Percentiles rank a stretch among this genome's conserved stretches.
These are phyloP conservation scores for Pleurotus tuoliensis DNA, from an alignment of 768 basidiomycete genomes.

Conservation along the genomic window DNA sequence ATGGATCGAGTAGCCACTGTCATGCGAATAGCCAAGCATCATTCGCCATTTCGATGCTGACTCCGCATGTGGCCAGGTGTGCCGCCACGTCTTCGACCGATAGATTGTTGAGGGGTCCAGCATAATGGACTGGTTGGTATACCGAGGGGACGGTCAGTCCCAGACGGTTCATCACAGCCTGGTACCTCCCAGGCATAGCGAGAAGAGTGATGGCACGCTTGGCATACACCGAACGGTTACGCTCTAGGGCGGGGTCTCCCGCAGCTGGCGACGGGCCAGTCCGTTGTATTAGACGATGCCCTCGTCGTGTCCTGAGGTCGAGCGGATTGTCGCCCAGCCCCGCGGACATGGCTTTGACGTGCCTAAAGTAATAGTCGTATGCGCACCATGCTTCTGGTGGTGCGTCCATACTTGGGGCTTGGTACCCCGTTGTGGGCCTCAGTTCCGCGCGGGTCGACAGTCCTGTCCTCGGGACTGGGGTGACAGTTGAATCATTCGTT, in stretches of 20 bases:
- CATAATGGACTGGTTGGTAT: background rate
- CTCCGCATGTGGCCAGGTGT: background rate
- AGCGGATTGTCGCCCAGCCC: too few species aligned
- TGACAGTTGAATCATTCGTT: too few species aligned
- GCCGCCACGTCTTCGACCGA: slow-evolving; percentile 10
- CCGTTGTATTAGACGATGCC: too few species aligned
- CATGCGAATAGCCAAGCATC: background rate
- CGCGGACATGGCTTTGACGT: too few species aligned
- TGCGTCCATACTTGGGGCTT: too few species aligned
- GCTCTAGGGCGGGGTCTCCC: background rate
- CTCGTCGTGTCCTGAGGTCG: too few species aligned
- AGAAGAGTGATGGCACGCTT: background rate
- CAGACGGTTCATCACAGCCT: background rate
- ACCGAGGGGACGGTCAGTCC: background rate
- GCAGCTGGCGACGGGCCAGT: background rate
- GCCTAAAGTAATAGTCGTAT: too few species aligned
- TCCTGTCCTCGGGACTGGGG: too few species aligned
- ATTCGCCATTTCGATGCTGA: background rate
- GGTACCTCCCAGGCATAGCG: background rate
- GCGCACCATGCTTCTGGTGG: too few species aligned
- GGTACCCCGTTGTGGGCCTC: too few species aligned
- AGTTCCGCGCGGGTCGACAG: too few species aligned
- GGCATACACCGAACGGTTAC: background rate
- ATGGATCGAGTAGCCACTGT: background rate
- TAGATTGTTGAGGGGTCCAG: background rate